Evolutionary conservation across 1,284 basidiomycete genomes (phyloP).

Genomic region (Testicularia cyperi): DNA sequence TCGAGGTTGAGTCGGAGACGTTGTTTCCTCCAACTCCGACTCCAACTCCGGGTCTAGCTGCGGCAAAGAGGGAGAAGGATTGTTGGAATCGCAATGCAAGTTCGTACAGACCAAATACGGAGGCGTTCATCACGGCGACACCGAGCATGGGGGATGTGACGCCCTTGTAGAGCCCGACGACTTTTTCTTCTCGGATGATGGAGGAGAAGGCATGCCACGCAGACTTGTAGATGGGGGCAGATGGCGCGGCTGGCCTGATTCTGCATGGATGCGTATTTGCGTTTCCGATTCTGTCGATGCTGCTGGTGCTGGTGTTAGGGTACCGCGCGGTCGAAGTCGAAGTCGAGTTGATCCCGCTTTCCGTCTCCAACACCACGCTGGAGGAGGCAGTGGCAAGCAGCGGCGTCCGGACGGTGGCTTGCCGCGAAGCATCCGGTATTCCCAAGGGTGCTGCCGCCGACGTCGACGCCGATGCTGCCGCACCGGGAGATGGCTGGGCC

Average conservation of each 20-base stretch:
- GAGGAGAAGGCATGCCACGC: slow-evolving; percentile 46
- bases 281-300: not conserved
- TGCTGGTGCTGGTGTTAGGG: no score
- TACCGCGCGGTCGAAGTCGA: no score
- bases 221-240: slow-evolving; percentile 27
- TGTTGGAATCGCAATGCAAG: slow-evolving; percentile 31
- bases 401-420: no score
- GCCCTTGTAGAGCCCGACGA: slow-evolving; percentile 53
- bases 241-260: no score
- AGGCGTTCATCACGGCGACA: slow-evolving; percentile 57
- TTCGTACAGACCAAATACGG: slow-evolving; percentile 51
- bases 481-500: slow-evolving; percentile 20
- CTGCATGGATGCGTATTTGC: no score
- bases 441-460: no score
- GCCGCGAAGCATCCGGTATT: no score
- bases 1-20: not conserved
- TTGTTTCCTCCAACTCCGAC: no score
- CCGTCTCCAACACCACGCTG: no score
- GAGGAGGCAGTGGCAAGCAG: no score
- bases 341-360: not conserved
- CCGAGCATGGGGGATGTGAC: slow-evolving; percentile 50
- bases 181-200: slow-evolving; percentile 44
- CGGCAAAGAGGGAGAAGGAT: not conserved
- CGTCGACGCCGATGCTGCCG: slow-evolving; percentile 1
- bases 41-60: no score